Percentiles rank a stretch among this genome's conserved stretches.
Conservation (phyloP, 176 grass and related monocot species). For the Bromus sterilis region DNA sequence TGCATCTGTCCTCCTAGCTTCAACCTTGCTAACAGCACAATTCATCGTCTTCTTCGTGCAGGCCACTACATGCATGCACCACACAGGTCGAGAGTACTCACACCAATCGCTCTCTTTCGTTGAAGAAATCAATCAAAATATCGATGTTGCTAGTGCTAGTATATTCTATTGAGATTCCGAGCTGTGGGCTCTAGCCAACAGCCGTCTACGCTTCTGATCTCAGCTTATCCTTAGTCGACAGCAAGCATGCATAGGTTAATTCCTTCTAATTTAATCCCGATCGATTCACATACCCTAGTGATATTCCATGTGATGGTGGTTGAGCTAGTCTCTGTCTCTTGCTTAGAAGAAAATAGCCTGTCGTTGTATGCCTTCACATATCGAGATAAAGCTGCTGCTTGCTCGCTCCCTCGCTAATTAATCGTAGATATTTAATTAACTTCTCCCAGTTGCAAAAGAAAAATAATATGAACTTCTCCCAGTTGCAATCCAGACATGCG, state of each 20-base stretch:
- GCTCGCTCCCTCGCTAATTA: neutral
- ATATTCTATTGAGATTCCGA: neutral
- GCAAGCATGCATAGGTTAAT: conserved; percentile 3
- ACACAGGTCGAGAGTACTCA: neutral
- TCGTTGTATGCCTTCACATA: neutral
- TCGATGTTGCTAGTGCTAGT: neutral
- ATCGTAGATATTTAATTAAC: no score
- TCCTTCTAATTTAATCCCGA: neutral
- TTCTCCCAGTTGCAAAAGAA: neutral
- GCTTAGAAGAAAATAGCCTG: neutral
- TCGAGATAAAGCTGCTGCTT: neutral
- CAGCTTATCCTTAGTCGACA: conserved; percentile 8
- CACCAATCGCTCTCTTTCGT: neutral
- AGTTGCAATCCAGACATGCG: conserved; percentile 7
- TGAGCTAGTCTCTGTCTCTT: neutral
- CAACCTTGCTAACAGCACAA: neutral
- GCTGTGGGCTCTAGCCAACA: neutral
- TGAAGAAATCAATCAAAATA: neutral
- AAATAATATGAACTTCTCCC: no score
- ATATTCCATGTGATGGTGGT: neutral
- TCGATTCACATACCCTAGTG: neutral
- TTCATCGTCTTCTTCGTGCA: no score
- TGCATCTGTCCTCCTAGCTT: neutral
- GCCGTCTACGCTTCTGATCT: no score
- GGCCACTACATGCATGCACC: no score